Evolutionary conservation across 331 rosid genomes (phyloP).

Genomic region (Rosa hybrid): DNA sequence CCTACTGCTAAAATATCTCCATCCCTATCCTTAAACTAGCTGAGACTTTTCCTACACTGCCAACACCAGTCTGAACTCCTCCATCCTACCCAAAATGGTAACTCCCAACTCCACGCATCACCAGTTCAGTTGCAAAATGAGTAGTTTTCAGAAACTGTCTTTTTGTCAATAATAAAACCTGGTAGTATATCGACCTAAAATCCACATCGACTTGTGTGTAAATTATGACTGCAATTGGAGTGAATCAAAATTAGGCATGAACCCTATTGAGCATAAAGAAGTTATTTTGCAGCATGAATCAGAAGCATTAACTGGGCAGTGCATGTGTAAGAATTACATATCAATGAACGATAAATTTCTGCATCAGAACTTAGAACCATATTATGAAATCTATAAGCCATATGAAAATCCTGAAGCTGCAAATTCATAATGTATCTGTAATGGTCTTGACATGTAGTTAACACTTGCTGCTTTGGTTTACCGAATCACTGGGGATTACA

Average conservation of each 20-base stretch:
- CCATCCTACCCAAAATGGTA: neutral
- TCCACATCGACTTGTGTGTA: neutral
- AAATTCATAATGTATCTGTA: conserved; percentile 20
- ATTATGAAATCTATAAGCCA: neutral
- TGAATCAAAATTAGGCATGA: neutral
- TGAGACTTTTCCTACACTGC: neutral
- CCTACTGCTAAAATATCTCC: conserved; percentile 30
- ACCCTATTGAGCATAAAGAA: neutral
- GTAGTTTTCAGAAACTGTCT: neutral
- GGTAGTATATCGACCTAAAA: neutral
- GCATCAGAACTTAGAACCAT: neutral
- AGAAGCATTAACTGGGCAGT: neutral
- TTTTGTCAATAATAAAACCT: neutral
- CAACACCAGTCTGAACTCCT: neutral
- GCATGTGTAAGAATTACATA: neutral
- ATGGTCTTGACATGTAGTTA: conserved; percentile 26
- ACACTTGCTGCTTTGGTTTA: conserved; percentile 31
- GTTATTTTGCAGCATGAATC: neutral
- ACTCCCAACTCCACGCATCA: neutral
- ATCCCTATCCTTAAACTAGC: neutral
- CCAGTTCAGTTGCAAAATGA: neutral
- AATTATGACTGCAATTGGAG: neutral
- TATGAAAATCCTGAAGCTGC: neutral
- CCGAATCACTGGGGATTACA: conserved; percentile 29
- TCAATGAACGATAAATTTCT: neutral